phyloP scores from a whole-genome alignment of 495 filamentous ascomycete genomes.

The Articulospora tetracladia region DNA sequence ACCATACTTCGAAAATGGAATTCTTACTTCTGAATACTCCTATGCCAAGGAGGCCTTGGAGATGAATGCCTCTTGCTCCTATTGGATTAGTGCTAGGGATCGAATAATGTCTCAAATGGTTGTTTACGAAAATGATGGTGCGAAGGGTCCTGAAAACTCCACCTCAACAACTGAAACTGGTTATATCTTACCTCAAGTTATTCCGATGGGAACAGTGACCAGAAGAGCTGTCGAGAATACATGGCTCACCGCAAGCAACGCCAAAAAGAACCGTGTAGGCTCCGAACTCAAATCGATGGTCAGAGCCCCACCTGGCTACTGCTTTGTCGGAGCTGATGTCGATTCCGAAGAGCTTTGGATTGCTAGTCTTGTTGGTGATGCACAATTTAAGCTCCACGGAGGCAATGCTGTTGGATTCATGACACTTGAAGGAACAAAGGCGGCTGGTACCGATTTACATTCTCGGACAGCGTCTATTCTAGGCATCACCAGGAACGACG shows the following conservation, averaged over 20 bases:
- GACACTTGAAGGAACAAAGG: constrained; percentile 95
- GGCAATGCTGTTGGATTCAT: constrained; percentile 98
- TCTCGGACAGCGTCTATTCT: constrained; percentile 89
- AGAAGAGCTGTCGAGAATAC: constrained; percentile 94
- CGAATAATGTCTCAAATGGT: constrained; percentile 92
- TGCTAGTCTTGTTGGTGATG: constrained; percentile 89
- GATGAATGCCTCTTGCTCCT: constrained; percentile 98
- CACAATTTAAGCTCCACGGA: constrained; percentile 88
- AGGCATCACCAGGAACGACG: constrained; percentile 89
- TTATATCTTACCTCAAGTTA: constrained; percentile 95
- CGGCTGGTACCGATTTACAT: constrained; percentile 90
- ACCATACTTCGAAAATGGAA: constrained; percentile 85
- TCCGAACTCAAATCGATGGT: constrained; percentile 98
- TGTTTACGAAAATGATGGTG: constrained; percentile 67
- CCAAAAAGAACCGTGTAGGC: constrained; percentile 90
- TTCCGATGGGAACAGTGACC: constrained; percentile 99
- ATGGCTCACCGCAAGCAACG: constrained; percentile 97
- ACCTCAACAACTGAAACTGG: constrained; percentile 45
- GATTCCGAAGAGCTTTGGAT: constrained; percentile 99
- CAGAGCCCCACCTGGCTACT: constrained; percentile 83
- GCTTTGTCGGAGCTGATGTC: constrained; percentile 95
- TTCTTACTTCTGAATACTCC: constrained; percentile 75
- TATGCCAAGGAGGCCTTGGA: constrained; percentile 93
- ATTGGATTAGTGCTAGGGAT: constrained; percentile 95
- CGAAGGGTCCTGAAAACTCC: constrained; percentile 11